These are phyloP conservation scores for Diaporthe vaccinii DNA, from an alignment of 2,329 filamentous ascomycete genomes.

Conservation along the genomic window DNA sequence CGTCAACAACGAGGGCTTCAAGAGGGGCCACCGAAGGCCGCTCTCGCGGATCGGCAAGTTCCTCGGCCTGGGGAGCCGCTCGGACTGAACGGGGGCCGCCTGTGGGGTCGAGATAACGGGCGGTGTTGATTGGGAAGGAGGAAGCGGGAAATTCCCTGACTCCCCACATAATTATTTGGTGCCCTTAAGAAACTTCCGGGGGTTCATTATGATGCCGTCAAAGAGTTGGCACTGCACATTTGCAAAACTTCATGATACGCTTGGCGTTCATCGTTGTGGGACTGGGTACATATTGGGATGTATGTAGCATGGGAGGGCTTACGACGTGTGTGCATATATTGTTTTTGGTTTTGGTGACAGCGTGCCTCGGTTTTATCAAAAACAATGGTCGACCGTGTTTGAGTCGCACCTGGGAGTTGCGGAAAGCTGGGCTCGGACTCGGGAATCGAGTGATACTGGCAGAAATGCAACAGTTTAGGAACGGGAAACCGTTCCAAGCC, in stretches of 20 bases:
- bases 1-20: conserved; percentile 29
- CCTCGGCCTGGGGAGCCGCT: conserved; percentile 31
- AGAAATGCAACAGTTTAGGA: background rate
- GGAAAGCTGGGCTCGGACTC: background rate
- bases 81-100: background rate
- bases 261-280: background rate
- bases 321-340: conserved; percentile 19
- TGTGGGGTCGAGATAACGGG: too few relatives aligned
- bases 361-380: background rate
- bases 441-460: background rate
- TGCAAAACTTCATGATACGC: background rate
- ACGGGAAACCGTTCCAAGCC: background rate
- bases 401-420: background rate
- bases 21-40: conserved; percentile 31
- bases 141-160: background rate
- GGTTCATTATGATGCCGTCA: background rate
- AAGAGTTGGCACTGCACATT: background rate
- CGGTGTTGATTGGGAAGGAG: background rate
- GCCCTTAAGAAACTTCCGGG: too few relatives aligned
- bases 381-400: background rate
- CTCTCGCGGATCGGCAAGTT: conserved; percentile 41
- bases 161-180: background rate
- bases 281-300: background rate
- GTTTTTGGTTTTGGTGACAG: background rate
- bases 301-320: background rate